Base-by-base conservation (phyloP, 176 grass and related monocot genomes). In the Zea luxurians region DNA sequence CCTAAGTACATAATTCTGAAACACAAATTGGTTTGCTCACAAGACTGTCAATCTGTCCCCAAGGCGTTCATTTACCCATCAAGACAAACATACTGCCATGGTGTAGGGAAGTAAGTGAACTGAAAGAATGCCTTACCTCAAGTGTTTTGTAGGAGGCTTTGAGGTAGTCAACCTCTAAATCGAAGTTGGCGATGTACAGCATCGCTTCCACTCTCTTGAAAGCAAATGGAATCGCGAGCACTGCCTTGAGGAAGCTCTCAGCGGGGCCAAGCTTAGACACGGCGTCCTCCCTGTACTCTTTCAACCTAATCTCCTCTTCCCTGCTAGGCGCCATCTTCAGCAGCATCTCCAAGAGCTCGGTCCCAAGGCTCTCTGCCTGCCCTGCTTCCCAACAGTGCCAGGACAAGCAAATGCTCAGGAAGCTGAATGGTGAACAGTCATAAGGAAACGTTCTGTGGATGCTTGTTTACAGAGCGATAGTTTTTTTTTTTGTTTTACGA, bases 181-280 rank as follows among this genome's bases (percentile, higher is more conserved):
- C 95, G 0, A 98, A 94, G 87, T 90, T 94, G 54, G 89, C 64
- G 16, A 91, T 86, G 85, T 94, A 98, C 50, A 94, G 91, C 91
- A 98, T 94, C 4, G 89, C 87, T 65, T 98, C 95, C 0, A 78
- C 77, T 68, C 95, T 88, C 86, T 92, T 92, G 72, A 98, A 94
- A 2, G 87, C 95, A 13, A 98, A 94, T 6, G 95, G 95, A 87
- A 98, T 78, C 0, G 78, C 73, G 1, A 92, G 89, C 42, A 98
- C 87, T 1, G 80, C 83, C 74, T 88, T 90, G 8, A 98, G 87
- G 82, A 98, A 98, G 44, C 83, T 85, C 74, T 98, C 95, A 1
- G 95, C 91, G 1, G 87, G 65, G 13, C 91, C 89, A 13, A 98
- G 91, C 83, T 92, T 94, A 64, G 76, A 78, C 66, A 76, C 46